A percentile compares a stretch with the other conserved stretches of the same genome.
Evolutionary conservation across 192 early-diverging fungal genomes (phyloP).

Genomic region (Backusella sp.): DNA sequence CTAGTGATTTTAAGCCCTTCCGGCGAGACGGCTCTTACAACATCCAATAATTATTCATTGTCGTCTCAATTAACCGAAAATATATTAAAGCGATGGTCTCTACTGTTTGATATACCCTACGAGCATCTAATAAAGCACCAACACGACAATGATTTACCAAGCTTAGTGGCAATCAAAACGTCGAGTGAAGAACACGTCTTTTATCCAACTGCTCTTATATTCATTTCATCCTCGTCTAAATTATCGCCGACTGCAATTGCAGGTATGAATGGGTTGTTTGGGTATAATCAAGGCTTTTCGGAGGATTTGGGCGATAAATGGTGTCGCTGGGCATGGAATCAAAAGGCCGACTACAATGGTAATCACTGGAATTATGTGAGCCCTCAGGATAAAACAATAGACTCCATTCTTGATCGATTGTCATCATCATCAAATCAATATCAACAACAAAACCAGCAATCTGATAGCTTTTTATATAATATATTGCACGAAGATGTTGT

Average conservation of each 20-base stretch:
- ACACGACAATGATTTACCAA: background rate
- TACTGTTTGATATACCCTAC: slow-evolving; percentile 23
- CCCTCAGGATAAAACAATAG: slow-evolving; percentile 13
- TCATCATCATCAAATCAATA: background rate
- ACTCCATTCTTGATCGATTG: slow-evolving; percentile 17
- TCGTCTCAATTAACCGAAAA: slow-evolving; percentile 13
- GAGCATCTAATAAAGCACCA: slow-evolving; percentile 1
- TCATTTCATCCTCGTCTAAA: slow-evolving; percentile 18
- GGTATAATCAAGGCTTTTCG: slow-evolving; percentile 27
- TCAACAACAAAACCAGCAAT: background rate
- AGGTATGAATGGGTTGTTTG: slow-evolving; percentile 21
- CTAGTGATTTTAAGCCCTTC: slow-evolving; percentile 23
- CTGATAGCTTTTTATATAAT: slow-evolving; percentile 11
- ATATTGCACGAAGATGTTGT: slow-evolving; percentile 14
- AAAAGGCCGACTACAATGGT: background rate
- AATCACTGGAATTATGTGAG: slow-evolving; percentile 28
- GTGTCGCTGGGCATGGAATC: slow-evolving; percentile 24
- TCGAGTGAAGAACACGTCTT: slow-evolving; percentile 15
- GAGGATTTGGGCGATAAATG: slow-evolving; percentile 34
- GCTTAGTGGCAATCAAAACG: slow-evolving; percentile 1
- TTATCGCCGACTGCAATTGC: slow-evolving; percentile 18
- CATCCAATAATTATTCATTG: slow-evolving; percentile 4
- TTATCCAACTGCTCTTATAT: slow-evolving; percentile 28
- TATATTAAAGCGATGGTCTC: slow-evolving; percentile 22
- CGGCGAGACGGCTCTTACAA: slow-evolving; percentile 12